Evolutionary conservation across 768 basidiomycete genomes (phyloP), one percentile per base, ranked within the genome.

Genomic region (Cyathus striatus): DNA sequence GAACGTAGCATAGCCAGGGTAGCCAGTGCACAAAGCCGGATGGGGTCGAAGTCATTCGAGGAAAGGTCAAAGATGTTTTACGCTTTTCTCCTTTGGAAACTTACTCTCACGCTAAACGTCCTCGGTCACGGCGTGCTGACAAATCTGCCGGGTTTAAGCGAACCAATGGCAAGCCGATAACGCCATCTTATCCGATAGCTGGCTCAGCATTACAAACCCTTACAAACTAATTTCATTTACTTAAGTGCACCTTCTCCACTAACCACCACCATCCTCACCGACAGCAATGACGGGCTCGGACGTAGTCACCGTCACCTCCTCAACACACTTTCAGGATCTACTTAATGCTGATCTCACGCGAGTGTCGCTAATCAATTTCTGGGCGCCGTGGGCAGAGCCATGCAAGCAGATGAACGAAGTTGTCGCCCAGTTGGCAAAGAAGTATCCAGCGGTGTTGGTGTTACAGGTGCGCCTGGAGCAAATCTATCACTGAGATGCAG

Each of bases 371-470:
- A 81, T 96, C 57, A 90, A 88, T 66, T 99, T 97, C 62, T 94
- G 92, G 87, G 90, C 94, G 33, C 70, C 79, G 63, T 87, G 91
- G 90, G 96, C 92, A 0, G 86, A 79, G 48, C 92, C 93, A 30
- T 98, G 94, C 71, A 74, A 75, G 53, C 76, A 84, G 53, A 95
- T 96, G 86, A 93, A 92, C 66, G 70, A 81, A 34, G 79, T 93
- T 4, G 78, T 87, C 14, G 46, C 55, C 6, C 86, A 88, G 54
- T 72, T 95, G 35, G 78, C 92, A 1, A 78, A 74, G 48, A 86
- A 87, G 58, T 76, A 90, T 55, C 69, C 79, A 0, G 51, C 67
- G 2, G 61, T 87, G 1, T 69, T 97, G 18, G 86, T 90, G 46
- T 69, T 98, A 12, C 76, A 86, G 59, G 91, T 54, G 13, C 5